Evolutionary conservation across 768 basidiomycete genomes (phyloP).

Genomic region (Mycena belliarum): DNA sequence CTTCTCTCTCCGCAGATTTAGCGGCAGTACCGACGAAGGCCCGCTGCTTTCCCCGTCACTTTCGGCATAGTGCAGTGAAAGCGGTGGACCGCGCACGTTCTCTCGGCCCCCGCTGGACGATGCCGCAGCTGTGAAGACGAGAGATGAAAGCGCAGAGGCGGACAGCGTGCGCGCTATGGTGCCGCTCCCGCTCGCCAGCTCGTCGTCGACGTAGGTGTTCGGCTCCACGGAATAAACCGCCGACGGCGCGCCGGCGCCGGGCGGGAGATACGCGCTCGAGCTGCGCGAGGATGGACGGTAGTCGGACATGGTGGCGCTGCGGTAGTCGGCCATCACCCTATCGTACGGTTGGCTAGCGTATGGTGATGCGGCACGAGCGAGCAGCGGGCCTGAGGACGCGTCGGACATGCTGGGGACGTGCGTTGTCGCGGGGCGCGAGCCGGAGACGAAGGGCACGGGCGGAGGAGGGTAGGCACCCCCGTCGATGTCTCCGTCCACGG

Average conservation of each 20-base stretch:
- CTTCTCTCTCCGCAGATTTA: not conserved
- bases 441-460: slow-evolving; percentile 1
- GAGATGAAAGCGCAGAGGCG: not conserved
- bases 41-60: no score
- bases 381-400: not conserved
- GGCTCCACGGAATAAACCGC: no score
- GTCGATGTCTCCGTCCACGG: not conserved
- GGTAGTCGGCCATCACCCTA: no score
- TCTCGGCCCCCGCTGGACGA: no score
- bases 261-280: not conserved
- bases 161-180: not conserved
- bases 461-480: not conserved
- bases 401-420: not conserved
- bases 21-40: no score
- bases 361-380: not conserved
- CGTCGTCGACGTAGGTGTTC: not conserved
- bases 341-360: not conserved
- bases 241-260: not conserved
- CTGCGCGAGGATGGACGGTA: no score
- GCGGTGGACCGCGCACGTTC: no score
- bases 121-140: no score
- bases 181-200: not conserved
- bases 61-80: no score
- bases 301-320: no score
- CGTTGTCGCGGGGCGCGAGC: no score